Evolutionary conservation across 306 rosid species (phyloP), one percentile per base, ranked within the genome.

Genomic region (Luffa acutangula): DNA sequence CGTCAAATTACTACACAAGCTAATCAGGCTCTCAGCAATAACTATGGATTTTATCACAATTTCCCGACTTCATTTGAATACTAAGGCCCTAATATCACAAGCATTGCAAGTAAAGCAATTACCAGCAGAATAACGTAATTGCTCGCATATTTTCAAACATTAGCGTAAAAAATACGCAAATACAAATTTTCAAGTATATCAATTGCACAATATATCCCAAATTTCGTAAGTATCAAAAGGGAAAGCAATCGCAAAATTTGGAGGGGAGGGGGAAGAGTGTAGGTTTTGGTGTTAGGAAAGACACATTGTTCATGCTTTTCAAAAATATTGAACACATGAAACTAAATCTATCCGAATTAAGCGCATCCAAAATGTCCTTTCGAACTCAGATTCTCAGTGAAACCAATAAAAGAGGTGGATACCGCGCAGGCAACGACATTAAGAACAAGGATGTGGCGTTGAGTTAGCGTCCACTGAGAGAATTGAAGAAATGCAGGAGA

Each of bases 391-490:
- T 65, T 60, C 43, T 31, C 42, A 51, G n/a, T 33, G 56, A 66
- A 53, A 20, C 52, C 7, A 7, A 21, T 64, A 69, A 48, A 15
- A 60, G 18, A 7, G 20, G 33, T 4, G 69, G 36, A 80, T 89
- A 95, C 98, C 83, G 84, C 82, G 85, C 97, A 87, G 83, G 99
- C 94, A 70, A 86, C 52, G 84, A 79, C 63, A 60, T 89, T 90
- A 81, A 95, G 99, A 75, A 89, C 13, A 59, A 86, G 75, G 88
- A 93, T 60, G 78, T 90, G 97, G 81, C 96, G 91, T 6, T 81
- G 87, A 78, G 89, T 85, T 79, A 91, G 83, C 82, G 85, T 86
- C 89, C 88, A 88, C 7, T 52, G 90, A 63, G 88, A 71, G 78
- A 84, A 86, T 1, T 43, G 87, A 49, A 82, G 82, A 39, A 85